A percentile compares a stretch with the other conserved stretches of the same genome.
Conservation (phyloP, 2,329 filamentous ascomycete genomes). For the Cladophialophora bantiana region DNA sequence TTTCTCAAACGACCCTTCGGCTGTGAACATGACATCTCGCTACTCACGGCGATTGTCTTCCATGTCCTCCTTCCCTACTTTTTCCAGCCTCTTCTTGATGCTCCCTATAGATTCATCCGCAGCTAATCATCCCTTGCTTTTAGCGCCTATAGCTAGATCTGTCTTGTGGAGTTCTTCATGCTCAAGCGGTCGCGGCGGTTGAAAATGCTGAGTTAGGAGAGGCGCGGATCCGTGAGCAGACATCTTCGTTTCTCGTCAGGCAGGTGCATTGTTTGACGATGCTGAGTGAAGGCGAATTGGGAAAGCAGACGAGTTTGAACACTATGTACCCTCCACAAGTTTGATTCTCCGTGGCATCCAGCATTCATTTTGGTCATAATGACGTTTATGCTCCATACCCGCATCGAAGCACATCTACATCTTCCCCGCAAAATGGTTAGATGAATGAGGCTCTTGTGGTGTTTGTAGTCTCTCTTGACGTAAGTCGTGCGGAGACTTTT, state of each 20-base stretch:
- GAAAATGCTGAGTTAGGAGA: neutral
- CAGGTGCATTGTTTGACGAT: neutral
- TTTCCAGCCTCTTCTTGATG: slow-evolving; percentile 1
- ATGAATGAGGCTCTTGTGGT: neutral
- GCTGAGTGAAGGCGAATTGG: neutral
- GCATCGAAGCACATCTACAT: neutral
- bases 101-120: neutral
- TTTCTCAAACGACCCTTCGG: slow-evolving; percentile 1
- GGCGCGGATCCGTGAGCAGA: slow-evolving; percentile 2
- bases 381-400: neutral
- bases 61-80: neutral
- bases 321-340: neutral
- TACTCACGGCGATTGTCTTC: slow-evolving; percentile 3
- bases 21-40: slow-evolving; percentile 1
- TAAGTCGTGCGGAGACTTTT: slow-evolving; percentile 2
- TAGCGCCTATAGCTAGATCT: neutral
- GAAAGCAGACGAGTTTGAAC: neutral
- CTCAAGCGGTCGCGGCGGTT: neutral
- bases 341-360: neutral
- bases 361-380: neutral
- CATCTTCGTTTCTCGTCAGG: neutral
- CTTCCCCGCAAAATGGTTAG: neutral
- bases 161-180: slow-evolving; percentile 6
- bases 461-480: neutral
- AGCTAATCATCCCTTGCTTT: neutral